Evolutionary conservation across 495 filamentous ascomycete genomes (phyloP).

Genomic region (Lentithecium fluviatile): DNA sequence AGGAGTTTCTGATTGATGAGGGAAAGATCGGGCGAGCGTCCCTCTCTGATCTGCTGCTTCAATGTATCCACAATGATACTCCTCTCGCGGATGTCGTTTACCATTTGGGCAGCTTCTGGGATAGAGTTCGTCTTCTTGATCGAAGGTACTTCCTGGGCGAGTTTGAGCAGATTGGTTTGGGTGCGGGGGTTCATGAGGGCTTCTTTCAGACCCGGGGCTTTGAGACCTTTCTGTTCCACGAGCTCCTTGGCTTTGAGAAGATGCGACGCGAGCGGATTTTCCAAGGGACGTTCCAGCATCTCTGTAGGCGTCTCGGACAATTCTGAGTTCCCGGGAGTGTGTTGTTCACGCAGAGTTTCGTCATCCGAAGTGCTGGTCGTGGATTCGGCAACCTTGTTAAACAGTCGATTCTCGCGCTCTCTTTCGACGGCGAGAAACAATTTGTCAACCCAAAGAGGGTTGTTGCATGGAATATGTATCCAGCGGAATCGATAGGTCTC

Average conservation of each 20-base stretch:
- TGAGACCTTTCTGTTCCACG: not conserved
- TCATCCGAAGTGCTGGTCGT: not conserved
- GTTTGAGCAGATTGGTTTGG: not conserved
- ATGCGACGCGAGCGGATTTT: conserved; percentile 1
- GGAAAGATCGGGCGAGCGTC: not conserved
- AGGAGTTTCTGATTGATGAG: conserved; percentile 1
- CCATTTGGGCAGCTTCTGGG: conserved; percentile 3
- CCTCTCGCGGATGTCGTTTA: not conserved
- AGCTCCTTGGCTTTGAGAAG: conserved; percentile 3
- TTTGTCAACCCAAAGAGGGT: conserved; percentile 56
- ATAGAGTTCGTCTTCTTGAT: not conserved
- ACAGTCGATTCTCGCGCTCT: conserved; percentile 1
- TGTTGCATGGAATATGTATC: conserved; percentile 67
- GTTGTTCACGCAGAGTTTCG: not conserved
- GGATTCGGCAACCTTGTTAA: conserved; percentile 1
- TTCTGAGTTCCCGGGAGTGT: not conserved
- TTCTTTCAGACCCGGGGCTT: not conserved
- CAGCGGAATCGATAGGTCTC: conserved; percentile 51
- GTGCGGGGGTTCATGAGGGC: not conserved
- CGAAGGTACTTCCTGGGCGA: not conserved
- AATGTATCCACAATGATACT: not conserved
- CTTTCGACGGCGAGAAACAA: conserved; percentile 8
- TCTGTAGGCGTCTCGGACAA: not conserved
- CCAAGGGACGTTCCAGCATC: not conserved
- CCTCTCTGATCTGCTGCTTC: not conserved